A percentile compares a stretch with the other conserved stretches of the same genome.
These are phyloP conservation scores for Crithidia bombi DNA, from an alignment of 208 protist species.

Conservation along the genomic window DNA sequence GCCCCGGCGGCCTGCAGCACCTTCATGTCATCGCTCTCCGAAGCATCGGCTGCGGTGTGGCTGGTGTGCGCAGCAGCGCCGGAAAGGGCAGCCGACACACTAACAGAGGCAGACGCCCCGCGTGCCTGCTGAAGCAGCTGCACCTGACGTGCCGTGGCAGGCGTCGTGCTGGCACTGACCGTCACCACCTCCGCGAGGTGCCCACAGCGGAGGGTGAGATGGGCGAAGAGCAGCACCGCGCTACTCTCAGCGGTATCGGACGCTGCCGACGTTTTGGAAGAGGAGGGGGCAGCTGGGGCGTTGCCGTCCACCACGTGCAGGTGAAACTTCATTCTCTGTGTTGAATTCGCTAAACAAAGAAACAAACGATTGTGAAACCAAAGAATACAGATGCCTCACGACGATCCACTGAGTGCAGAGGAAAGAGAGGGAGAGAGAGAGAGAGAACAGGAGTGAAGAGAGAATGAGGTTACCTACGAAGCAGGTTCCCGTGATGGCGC, in stretches of 20 bases:
- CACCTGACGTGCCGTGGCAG: constrained; percentile 9
- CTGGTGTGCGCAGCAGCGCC: constrained; percentile 1
- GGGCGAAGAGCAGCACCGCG: constrained; percentile 61
- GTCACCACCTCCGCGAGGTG: constrained; percentile 53
- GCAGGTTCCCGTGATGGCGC: too few relatives aligned
- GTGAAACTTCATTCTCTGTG: constrained; percentile 46
- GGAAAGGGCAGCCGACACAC: not conserved
- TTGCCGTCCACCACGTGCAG: constrained; percentile 76
- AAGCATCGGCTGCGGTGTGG: not conserved
- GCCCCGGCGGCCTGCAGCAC: constrained; percentile 24
- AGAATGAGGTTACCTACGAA: too few relatives aligned
- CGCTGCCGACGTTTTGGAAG: not conserved
- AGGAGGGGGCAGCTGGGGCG: constrained; percentile 15
- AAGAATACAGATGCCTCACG: too few relatives aligned
- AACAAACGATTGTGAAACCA: not conserved
- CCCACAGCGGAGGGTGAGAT: constrained; percentile 74
- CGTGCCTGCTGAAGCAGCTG: constrained; percentile 15
- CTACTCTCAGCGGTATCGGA: constrained; percentile 24
- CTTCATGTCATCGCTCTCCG: constrained; percentile 27
- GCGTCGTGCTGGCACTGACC: constrained; percentile 72
- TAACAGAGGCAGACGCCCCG: not conserved
- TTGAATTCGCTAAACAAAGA: not conserved
- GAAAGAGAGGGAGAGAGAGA: not conserved
- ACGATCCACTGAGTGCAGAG: too few relatives aligned
- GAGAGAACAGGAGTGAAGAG: not conserved